A percentile compares a stretch with the other conserved stretches of the same genome.
Evolutionary conservation across 768 basidiomycete genomes (phyloP).

Genomic region (Amanita rubescens): DNA sequence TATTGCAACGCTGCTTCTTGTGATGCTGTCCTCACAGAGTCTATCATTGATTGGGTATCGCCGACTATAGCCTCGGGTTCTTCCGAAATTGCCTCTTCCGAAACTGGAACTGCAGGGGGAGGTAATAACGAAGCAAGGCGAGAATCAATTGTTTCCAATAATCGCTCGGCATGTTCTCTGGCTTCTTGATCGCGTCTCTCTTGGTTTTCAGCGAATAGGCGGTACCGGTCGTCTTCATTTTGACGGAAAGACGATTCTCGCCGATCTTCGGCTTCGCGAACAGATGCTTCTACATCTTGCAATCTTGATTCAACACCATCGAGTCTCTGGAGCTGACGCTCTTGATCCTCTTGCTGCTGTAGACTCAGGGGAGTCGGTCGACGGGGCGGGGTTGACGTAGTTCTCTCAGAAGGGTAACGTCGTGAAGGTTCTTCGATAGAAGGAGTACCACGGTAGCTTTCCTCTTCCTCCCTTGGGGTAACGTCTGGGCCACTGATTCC

Average conservation of each 20-base stretch:
- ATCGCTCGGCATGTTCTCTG: slow-evolving; percentile 39
- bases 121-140: slow-evolving; percentile 31
- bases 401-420: neutral
- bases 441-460: slow-evolving; percentile 3
- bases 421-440: slow-evolving; percentile 1
- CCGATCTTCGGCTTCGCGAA: slow-evolving; percentile 52
- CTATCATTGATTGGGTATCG: slow-evolving; percentile 23
- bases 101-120: slow-evolving; percentile 15
- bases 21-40: slow-evolving; percentile 27
- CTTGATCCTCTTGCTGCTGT: slow-evolving; percentile 35
- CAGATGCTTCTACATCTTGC: slow-evolving; percentile 37
- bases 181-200: slow-evolving; percentile 51
- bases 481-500: neutral
- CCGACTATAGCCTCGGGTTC: slow-evolving; percentile 22
- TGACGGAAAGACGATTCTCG: slow-evolving; percentile 59
- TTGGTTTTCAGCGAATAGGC: slow-evolving; percentile 53
- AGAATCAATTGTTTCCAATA: slow-evolving; percentile 32
- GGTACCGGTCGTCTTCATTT: slow-evolving; percentile 60
- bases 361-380: slow-evolving; percentile 33
- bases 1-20: slow-evolving; percentile 51
- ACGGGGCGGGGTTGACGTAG: slow-evolving; percentile 16
- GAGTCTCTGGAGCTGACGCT: slow-evolving; percentile 49
- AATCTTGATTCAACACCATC: slow-evolving; percentile 48
- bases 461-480: slow-evolving; percentile 1
- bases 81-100: slow-evolving; percentile 4